Percentiles rank a stretch among this genome's conserved stretches.
These are phyloP conservation scores for Backusella psychrophila DNA, from an alignment of 192 early-diverging fungal genomes.

Conservation along the genomic window DNA sequence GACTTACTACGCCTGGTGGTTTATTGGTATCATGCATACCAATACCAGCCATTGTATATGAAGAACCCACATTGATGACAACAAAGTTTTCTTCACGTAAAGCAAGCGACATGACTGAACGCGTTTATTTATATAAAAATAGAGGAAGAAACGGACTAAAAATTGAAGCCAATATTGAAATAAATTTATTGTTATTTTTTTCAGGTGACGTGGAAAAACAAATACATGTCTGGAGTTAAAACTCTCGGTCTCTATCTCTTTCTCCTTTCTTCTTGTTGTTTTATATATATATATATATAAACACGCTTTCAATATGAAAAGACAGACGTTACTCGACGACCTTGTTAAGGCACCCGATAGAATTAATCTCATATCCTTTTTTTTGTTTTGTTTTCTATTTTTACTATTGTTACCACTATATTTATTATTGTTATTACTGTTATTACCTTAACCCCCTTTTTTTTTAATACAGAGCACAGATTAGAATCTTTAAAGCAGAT, in stretches of 20 bases:
- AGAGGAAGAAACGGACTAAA: not conserved
- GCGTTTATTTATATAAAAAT: not conserved
- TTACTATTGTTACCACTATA: not conserved
- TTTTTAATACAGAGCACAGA: not conserved
- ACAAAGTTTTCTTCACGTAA: conserved; percentile 78
- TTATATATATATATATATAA: not conserved
- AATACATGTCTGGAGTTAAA: not conserved
- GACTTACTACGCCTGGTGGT: conserved; percentile 58
- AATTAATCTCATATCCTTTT: conserved; percentile 23
- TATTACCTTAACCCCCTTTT: not conserved
- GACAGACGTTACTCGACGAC: not conserved
- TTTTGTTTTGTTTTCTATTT: not conserved
- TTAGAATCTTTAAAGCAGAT: not conserved
- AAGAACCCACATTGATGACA: conserved; percentile 85
- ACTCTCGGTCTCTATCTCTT: not conserved
- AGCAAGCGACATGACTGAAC: conserved; percentile 42
- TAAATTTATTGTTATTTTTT: not conserved
- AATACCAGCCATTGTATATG: conserved; percentile 72
- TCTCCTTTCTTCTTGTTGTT: not conserved
- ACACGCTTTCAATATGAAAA: not conserved
- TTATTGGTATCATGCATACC: conserved; percentile 75
- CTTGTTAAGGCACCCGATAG: conserved; percentile 10
- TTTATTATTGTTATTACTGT: not conserved
- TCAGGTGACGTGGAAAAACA: not conserved
- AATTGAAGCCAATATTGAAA: not conserved